Evolutionary conservation across 768 basidiomycete species (phyloP).

Genomic region (Lactarius evosmus): DNA sequence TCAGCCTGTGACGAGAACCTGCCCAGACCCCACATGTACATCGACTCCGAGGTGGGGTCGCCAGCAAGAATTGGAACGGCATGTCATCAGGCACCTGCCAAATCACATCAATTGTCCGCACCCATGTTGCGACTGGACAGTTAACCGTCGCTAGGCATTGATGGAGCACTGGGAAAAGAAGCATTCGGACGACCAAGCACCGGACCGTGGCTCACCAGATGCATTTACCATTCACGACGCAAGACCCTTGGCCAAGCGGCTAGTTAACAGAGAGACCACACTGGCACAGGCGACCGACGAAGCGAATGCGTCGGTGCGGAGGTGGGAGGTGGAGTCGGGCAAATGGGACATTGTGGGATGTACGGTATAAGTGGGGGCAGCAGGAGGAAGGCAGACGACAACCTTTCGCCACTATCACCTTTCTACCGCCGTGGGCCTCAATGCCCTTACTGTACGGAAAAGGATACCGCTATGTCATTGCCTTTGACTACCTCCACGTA

Average conservation of each 20-base stretch:
- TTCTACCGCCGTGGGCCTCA: not conserved
- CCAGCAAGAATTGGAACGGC: conserved; percentile 1
- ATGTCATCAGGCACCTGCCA: conserved; percentile 1
- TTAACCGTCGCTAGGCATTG: not conserved
- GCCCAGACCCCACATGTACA: not conserved
- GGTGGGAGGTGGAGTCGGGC: not conserved
- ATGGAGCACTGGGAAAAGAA: not conserved
- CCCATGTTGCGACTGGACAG: not conserved
- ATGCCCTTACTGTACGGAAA: not conserved
- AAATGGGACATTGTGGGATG: not conserved
- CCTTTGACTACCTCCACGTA: not conserved
- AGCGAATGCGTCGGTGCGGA: not conserved
- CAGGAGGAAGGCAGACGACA: not conserved
- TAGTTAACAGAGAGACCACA: conserved; percentile 3
- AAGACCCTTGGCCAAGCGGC: not conserved
- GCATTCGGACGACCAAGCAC: not conserved
- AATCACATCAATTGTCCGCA: not conserved
- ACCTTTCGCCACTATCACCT: not conserved
- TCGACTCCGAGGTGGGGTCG: not conserved
- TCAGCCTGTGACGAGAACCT: not conserved
- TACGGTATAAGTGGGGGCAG: not conserved
- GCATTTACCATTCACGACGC: conserved; percentile 7
- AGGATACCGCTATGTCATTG: not conserved
- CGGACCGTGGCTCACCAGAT: not conserved
- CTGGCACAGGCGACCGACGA: not conserved